Percentiles rank a stretch among this genome's conserved stretches.
Evolutionary conservation across 2,329 filamentous ascomycete genomes (phyloP).

Genomic region (Fusarium sarcochroum): DNA sequence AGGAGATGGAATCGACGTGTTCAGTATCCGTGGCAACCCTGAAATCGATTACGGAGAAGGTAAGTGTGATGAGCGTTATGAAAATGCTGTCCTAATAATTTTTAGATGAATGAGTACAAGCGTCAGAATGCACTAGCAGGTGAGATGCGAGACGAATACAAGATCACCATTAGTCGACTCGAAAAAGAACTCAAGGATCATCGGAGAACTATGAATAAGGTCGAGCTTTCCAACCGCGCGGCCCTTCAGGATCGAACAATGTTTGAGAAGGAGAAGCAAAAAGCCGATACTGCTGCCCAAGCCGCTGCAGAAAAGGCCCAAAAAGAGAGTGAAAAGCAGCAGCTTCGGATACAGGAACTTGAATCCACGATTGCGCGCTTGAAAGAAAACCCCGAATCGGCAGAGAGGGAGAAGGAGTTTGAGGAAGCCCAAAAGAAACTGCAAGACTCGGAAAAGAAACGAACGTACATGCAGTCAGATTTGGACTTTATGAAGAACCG

Average conservation of each 20-base stretch:
- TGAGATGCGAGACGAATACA: constrained; percentile 55
- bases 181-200: constrained; percentile 63
- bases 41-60: constrained; percentile 57
- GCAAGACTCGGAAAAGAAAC: constrained; percentile 57
- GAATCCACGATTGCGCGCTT: constrained; percentile 52
- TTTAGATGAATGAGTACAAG: constrained; percentile 51
- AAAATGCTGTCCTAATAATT: constrained; percentile 32
- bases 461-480: constrained; percentile 61
- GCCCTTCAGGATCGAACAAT: constrained; percentile 65
- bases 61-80: constrained; percentile 37
- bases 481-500: constrained; percentile 69
- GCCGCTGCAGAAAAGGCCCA: constrained; percentile 46
- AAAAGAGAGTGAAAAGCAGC: constrained; percentile 56
- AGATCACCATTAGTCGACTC: constrained; percentile 59
- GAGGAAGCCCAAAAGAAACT: constrained; percentile 57
- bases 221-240: constrained; percentile 63
- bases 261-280: constrained; percentile 63
- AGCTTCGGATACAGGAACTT: constrained; percentile 56
- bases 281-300: constrained; percentile 53
- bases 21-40: constrained; percentile 53
- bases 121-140: constrained; percentile 44
- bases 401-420: constrained; percentile 51
- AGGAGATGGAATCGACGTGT: constrained; percentile 42
- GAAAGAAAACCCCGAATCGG: constrained; percentile 42
- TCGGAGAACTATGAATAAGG: constrained; percentile 58